Evolutionary conservation across 371 early-diverging fungal species (phyloP).

Genomic region (Mucor indicus): DNA sequence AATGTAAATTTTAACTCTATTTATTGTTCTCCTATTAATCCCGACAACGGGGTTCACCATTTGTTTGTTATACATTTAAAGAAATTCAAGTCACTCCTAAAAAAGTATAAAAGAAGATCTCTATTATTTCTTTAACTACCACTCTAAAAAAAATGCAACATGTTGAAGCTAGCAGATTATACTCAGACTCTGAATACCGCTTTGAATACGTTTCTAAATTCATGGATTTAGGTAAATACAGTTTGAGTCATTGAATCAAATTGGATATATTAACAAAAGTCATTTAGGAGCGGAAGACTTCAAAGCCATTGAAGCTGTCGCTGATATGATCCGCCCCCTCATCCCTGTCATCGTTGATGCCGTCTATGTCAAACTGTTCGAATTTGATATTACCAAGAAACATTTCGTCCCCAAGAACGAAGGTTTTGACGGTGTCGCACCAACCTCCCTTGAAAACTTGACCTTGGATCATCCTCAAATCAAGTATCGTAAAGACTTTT

Average conservation of each 20-base stretch:
- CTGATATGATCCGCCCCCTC: conserved; percentile 58
- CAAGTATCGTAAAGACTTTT: conserved; percentile 77
- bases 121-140: too few relatives aligned
- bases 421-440: conserved; percentile 53
- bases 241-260: too few relatives aligned
- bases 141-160: conserved; percentile 31
- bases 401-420: conserved; percentile 63
- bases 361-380: conserved; percentile 61
- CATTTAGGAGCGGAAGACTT: conserved; percentile 29
- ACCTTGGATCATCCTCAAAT: conserved; percentile 63
- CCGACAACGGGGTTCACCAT: too few relatives aligned
- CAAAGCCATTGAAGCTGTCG: conserved; percentile 62
- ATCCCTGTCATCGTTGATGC: conserved; percentile 77
- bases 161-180: conserved; percentile 14
- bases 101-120: too few relatives aligned
- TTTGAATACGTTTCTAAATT: conserved; percentile 19
- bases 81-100: too few relatives aligned
- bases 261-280: neutral
- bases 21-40: too few relatives aligned
- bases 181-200: conserved; percentile 18
- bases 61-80: too few relatives aligned
- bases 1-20: too few relatives aligned
- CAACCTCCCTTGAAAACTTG: conserved; percentile 40
- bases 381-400: conserved; percentile 61
- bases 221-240: conserved; percentile 21